Evolutionary conservation across 179 eudicot genomes (phyloP).

Genomic region (Actinidia polygama): DNA sequence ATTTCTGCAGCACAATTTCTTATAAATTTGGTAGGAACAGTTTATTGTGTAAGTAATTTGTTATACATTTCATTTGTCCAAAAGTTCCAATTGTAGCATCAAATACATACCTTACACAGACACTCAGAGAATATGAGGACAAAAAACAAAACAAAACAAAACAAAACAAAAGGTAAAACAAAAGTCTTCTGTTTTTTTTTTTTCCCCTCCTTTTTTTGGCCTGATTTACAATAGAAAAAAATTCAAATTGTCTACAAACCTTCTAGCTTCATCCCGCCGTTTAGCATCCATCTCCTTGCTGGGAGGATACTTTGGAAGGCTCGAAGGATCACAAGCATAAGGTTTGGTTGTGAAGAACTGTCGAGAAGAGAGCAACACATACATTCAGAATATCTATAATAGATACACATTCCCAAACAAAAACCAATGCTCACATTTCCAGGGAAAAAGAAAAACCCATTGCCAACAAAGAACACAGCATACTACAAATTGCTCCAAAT

Average conservation of each 20-base stretch:
- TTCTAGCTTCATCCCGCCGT: slow-evolving; percentile 79
- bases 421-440: not conserved
- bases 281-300: slow-evolving; percentile 90
- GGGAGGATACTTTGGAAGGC: slow-evolving; percentile 84
- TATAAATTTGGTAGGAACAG: too few relatives aligned
- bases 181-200: too few relatives aligned
- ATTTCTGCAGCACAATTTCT: too few relatives aligned
- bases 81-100: too few relatives aligned
- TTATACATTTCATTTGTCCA: too few relatives aligned
- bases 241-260: slow-evolving; percentile 32
- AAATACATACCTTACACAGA: too few relatives aligned
- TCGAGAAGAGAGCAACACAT: slow-evolving; percentile 24
- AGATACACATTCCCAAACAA: not conserved
- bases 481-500: not conserved
- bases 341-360: slow-evolving; percentile 80
- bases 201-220: too few relatives aligned
- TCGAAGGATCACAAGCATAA: slow-evolving; percentile 79
- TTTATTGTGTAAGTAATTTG: too few relatives aligned
- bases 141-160: too few relatives aligned
- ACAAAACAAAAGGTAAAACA: too few relatives aligned
- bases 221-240: not conserved
- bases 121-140: too few relatives aligned
- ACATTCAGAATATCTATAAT: not conserved
- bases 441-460: not conserved
- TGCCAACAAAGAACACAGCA: not conserved